Evolutionary conservation across 306 rosid genomes (phyloP).

Genomic region (Trichosanthes truncata): DNA sequence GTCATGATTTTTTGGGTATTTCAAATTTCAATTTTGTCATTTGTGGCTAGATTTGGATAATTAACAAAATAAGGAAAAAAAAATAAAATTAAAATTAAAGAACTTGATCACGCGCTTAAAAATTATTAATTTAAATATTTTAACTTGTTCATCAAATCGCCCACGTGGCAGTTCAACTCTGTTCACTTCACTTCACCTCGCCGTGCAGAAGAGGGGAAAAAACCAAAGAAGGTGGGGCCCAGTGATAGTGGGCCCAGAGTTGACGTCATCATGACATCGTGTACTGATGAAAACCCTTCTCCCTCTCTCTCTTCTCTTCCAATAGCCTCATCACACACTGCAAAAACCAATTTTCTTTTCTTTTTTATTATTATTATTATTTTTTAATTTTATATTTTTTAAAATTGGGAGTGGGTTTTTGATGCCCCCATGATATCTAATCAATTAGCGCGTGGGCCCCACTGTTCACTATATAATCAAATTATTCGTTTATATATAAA

Average conservation of each 20-base stretch:
- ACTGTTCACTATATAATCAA: neutral
- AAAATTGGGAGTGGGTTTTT: neutral
- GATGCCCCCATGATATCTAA: conserved; percentile 5
- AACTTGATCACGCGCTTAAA: too few species aligned
- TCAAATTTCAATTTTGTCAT: too few species aligned
- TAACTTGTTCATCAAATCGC: neutral
- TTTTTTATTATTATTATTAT: neutral
- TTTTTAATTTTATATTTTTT: neutral
- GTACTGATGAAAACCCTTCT: neutral
- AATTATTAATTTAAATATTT: too few species aligned
- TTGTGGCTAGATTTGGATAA: too few species aligned
- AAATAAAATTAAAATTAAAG: neutral
- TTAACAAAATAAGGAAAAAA: too few species aligned
- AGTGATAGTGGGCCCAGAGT: neutral
- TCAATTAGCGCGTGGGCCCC: neutral
- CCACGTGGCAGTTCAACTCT: neutral
- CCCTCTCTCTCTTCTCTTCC: neutral
- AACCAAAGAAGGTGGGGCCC: neutral
- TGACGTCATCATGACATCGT: neutral
- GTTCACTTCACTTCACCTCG: neutral
- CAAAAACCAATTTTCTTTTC: neutral
- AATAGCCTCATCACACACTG: neutral
- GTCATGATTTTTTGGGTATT: too few species aligned
- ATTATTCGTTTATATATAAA: neutral
- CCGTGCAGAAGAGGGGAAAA: neutral